Evolutionary conservation across 176 grass and related monocot species (phyloP), one percentile per base, ranked within the genome.

Genomic region (Oryza punctata): DNA sequence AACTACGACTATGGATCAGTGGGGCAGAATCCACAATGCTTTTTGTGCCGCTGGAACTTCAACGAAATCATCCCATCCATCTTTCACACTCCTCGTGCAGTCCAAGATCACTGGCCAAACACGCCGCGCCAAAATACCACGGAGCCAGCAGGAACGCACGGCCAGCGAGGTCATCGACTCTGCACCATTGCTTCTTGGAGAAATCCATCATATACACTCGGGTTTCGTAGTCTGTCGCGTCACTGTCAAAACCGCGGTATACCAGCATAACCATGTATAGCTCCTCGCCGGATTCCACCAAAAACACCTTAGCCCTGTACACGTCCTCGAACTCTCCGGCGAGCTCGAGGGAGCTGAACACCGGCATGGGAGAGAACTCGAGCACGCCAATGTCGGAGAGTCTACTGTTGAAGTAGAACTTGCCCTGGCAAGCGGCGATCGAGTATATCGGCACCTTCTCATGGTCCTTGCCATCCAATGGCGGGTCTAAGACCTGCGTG

Each of bases 1-100:
- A 14, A 14, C 49, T 18, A 52, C n/a, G 16, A 45, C 61, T 35
- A 35, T 67, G 63, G 18, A 12, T 44, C 15, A 7, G 65, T 69
- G n/a, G 24, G 78, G 65, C 65, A 69, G 18, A 46, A 80, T 80
- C 78, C 78, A 54, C 28, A 80, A 5, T 54, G 44, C 78, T 3
- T 25, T 65, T 1, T 54, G 6, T 23, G 19, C 49, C 45, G 6
- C 43, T 23, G 78, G 65, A 52, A 66, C 28, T 54, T 50, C 45
- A 0, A 52, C 16, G 7, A 80, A 47, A 0, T 33, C 19, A 2
- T 5, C 10, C 65, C 23, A 18, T 10, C 24, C 18, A 24, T 68
- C 28, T 35, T 6, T 14, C 2, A 80, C 3, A 45, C 32, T 80
- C 24, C 12, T 8, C 27, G 18, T 69, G 5, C 5, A 80, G 45